A percentile compares a stretch with the other conserved stretches of the same genome.
Evolutionary conservation across 495 filamentous ascomycete species (phyloP).

Genomic region (Platismatia glauca): DNA sequence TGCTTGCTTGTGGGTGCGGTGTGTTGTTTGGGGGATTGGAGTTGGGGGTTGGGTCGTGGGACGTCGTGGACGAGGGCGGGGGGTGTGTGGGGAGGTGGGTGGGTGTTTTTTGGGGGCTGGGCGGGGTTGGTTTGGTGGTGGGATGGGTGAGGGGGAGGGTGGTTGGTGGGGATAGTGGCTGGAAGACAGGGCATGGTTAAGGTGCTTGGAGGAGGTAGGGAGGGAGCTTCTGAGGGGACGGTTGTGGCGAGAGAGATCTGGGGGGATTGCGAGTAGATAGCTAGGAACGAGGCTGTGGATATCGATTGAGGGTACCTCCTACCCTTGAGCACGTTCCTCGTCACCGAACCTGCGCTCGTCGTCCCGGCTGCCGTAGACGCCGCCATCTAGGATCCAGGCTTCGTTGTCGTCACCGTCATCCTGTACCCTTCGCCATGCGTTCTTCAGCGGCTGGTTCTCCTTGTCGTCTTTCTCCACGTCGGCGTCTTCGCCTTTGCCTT

Average conservation of each 20-base stretch:
- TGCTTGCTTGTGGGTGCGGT: no score
- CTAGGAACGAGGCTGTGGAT: neutral
- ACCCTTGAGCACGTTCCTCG: conserved; percentile 42
- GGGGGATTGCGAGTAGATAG: neutral
- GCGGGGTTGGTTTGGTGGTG: no score
- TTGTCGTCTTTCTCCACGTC: conserved; percentile 30
- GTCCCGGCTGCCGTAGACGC: conserved; percentile 49
- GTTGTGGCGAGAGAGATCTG: neutral
- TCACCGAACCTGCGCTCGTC: conserved; percentile 35
- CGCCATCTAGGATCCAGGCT: conserved; percentile 82
- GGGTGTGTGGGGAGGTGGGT: no score
- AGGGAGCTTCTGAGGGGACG: neutral
- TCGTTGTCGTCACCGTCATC: conserved; percentile 89
- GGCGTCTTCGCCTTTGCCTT: conserved; percentile 38
- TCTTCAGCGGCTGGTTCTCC: conserved; percentile 34
- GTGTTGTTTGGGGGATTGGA: no score
- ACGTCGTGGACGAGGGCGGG: no score
- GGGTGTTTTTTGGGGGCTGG: no score
- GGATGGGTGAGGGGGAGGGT: no score
- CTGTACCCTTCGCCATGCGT: conserved; percentile 80
- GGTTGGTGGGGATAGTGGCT: no score
- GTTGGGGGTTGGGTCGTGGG: no score
- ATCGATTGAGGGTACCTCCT: conserved; percentile 1
- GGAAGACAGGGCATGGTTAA: no score
- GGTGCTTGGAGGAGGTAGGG: neutral